phyloP scores from a whole-genome alignment of 306 rosid species.

The Aeschynomene evenia region DNA sequence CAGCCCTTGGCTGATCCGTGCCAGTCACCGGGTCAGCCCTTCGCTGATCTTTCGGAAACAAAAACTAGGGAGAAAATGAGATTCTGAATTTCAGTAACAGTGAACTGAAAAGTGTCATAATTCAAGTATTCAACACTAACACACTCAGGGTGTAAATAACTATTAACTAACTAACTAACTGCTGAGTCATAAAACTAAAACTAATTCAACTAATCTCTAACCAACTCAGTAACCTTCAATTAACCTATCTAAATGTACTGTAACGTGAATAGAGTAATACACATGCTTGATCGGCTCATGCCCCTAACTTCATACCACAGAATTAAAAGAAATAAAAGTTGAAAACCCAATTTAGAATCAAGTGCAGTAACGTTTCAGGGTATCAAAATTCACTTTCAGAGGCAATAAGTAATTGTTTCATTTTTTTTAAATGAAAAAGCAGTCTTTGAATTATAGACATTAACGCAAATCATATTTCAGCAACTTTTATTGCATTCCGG shows the following conservation, averaged over 20 bases:
- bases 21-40: too few relatives aligned
- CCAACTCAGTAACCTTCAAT: not conserved
- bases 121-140: not conserved
- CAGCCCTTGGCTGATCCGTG: too few relatives aligned
- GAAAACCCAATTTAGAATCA: not conserved
- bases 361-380: not conserved
- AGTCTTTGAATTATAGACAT: not conserved
- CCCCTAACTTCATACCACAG: not conserved
- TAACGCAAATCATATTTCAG: not conserved
- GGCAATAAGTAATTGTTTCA: not conserved
- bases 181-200: not conserved
- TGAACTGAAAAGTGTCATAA: not conserved
- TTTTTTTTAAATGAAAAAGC: too few relatives aligned
- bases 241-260: not conserved
- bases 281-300: not conserved
- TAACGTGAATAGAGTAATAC: not conserved
- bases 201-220: not conserved
- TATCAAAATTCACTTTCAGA: not conserved
- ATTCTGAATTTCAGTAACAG: not conserved
- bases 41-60: too few relatives aligned
- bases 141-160: not conserved
- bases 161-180: not conserved
- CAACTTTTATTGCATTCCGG: not conserved
- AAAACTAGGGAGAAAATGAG: not conserved
- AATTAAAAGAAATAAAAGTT: not conserved